phyloP scores from a whole-genome alignment of 1,139 yeast species.

The Yarrowia galli region DNA sequence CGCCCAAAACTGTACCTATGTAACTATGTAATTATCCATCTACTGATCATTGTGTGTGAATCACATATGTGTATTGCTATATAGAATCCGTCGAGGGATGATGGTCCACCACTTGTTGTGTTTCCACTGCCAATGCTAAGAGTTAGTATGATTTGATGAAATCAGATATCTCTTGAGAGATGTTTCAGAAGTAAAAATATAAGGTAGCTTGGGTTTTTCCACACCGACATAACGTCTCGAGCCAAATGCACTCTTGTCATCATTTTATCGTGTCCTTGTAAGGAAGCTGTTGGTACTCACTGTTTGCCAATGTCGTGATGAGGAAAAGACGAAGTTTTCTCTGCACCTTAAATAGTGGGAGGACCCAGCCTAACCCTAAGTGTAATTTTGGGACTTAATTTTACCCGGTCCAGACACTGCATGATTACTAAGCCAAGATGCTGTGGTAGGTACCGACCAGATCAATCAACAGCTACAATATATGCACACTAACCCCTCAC shows the following conservation, averaged over 20 bases:
- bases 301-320: slow-evolving; percentile 22
- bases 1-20: too few relatives aligned
- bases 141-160: slow-evolving; percentile 29
- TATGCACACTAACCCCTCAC: too few relatives aligned
- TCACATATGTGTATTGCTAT: background rate
- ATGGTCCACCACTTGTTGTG: too few relatives aligned
- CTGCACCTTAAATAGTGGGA: slow-evolving; percentile 8
- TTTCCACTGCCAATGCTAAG: background rate
- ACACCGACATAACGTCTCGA: slow-evolving; percentile 87
- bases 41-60: too few relatives aligned
- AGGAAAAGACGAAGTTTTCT: slow-evolving; percentile 39
- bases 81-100: background rate
- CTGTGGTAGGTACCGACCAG: too few relatives aligned
- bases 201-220: slow-evolving; percentile 94
- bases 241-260: slow-evolving; percentile 97
- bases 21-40: too few relatives aligned
- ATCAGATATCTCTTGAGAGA: background rate
- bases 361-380: slow-evolving; percentile 11
- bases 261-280: slow-evolving; percentile 52
- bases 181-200: slow-evolving; percentile 52
- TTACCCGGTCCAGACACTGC: slow-evolving; percentile 18
- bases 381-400: slow-evolving; percentile 22
- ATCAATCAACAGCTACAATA: too few relatives aligned
- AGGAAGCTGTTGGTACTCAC: slow-evolving; percentile 27
- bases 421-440: too few relatives aligned